Evolutionary conservation across 768 basidiomycete species (phyloP).

Genomic region (Tricholomella constricta): DNA sequence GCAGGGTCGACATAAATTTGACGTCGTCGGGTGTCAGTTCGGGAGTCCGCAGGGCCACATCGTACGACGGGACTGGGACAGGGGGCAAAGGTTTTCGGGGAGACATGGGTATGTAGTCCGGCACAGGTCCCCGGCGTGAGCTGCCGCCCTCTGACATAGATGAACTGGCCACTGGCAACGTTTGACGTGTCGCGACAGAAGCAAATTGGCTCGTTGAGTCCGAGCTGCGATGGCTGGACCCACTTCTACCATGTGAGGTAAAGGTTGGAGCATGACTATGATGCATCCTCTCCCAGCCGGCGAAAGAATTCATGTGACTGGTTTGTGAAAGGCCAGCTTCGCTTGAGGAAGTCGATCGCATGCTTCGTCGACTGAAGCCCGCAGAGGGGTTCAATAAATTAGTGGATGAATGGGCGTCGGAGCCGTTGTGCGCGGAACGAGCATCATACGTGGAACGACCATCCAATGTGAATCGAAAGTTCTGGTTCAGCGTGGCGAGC

Average conservation of each 20-base stretch:
- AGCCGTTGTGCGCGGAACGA: neutral
- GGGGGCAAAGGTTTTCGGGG: slow-evolving; percentile 19
- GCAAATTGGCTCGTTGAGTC: slow-evolving; percentile 1
- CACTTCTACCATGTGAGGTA: slow-evolving; percentile 1
- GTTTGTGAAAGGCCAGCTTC: neutral
- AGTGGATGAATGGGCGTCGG: slow-evolving; percentile 9
- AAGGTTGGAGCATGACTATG: neutral
- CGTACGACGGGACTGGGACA: slow-evolving; percentile 19
- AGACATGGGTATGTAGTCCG: slow-evolving; percentile 5
- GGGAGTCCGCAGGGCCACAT: slow-evolving; percentile 11
- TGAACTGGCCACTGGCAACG: neutral
- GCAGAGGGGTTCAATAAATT: neutral
- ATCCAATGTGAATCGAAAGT: neutral
- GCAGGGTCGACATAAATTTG: slow-evolving; percentile 5
- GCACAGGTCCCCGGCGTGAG: neutral
- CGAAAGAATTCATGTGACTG: neutral
- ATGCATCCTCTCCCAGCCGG: neutral
- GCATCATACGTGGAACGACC: slow-evolving; percentile 1
- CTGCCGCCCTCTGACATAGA: neutral
- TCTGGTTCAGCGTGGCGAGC: slow-evolving; percentile 13
- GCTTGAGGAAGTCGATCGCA: slow-evolving; percentile 3
- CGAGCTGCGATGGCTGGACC: neutral
- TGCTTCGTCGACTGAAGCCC: slow-evolving; percentile 5
- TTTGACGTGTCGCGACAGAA: neutral
- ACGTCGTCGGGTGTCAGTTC: slow-evolving; percentile 6